phyloP scores from a whole-genome alignment of 306 rosid genomes.

The Cucumis sativus region Cucumber_9930_V3 NC_026655.2:16247001-16247500 shows the following conservation, averaged over 20 bases:
- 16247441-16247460: not conserved
- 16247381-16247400: not conserved
- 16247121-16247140: not conserved
- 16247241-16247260: too few relatives aligned
- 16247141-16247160: not conserved
- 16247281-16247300: too few relatives aligned
- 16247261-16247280: too few relatives aligned
- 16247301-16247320: too few relatives aligned
- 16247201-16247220: too few relatives aligned
- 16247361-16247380: too few relatives aligned
- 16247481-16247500: not conserved
- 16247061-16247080: not conserved
- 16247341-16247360: not conserved
- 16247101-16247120: not conserved
- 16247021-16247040: not conserved
- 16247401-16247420: not conserved
- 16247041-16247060: not conserved
- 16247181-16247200: too few relatives aligned
- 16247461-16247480: not conserved
- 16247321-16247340: too few relatives aligned
- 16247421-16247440: not conserved
- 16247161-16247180: too few relatives aligned
- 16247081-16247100: not conserved
- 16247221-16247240: too few relatives aligned
- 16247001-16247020: not conserved